phyloP scores from a whole-genome alignment of 208 protist species.

The Acanthamoeba lenticulata region DNA sequence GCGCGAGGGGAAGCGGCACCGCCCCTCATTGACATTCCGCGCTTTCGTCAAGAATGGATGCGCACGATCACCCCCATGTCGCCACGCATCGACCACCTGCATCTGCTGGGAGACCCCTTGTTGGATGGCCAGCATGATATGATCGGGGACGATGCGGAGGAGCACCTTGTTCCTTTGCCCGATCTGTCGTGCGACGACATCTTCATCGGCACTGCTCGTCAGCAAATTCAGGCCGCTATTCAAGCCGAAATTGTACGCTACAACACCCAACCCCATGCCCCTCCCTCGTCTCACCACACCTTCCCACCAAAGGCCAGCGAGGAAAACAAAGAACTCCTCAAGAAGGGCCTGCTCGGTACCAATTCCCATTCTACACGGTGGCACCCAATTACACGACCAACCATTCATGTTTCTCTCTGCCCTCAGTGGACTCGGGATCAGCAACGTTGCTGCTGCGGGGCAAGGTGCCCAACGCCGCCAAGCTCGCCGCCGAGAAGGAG shows the following conservation, averaged over 20 bases:
- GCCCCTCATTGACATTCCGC: background rate
- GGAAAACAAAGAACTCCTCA: background rate
- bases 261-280: too few species aligned
- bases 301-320: background rate
- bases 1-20: background rate
- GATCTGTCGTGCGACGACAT: constrained; percentile 3
- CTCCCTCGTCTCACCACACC: too few species aligned
- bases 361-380: too few species aligned
- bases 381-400: too few species aligned
- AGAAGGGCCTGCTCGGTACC: background rate
- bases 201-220: background rate
- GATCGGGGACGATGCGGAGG: background rate
- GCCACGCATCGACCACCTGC: background rate
- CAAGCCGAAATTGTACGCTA: background rate
- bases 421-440: background rate
- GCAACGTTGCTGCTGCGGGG: background rate
- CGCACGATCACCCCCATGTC: background rate
- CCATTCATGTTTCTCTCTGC: too few species aligned
- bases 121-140: background rate
- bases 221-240: constrained; percentile 56
- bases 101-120: background rate
- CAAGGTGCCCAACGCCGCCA: background rate
- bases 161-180: background rate
- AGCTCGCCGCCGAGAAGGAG: background rate
- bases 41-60: background rate